Percentiles rank a stretch among this genome's conserved stretches.
phyloP scores from a whole-genome alignment of 345 rosid genomes.

The Aegle marmelos region DNA sequence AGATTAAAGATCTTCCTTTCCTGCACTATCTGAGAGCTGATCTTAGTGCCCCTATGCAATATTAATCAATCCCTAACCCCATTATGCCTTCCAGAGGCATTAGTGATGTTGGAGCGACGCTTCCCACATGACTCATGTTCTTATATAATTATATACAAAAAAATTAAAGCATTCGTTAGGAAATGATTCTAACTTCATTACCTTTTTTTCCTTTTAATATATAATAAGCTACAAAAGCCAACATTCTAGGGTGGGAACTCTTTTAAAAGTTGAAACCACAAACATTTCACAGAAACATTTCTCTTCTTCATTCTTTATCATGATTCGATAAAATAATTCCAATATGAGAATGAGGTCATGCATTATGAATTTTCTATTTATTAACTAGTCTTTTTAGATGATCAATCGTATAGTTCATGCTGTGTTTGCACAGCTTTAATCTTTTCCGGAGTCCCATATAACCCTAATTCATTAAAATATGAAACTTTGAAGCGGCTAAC shows the following conservation, averaged over 20 bases:
- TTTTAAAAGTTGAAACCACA: conserved; percentile 22
- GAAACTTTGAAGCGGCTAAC: conserved; percentile 2
- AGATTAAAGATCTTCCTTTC: background rate
- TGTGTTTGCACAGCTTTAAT: background rate
- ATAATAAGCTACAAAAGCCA: conserved; percentile 31
- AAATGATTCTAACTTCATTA: conserved; percentile 26
- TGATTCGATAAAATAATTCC: conserved; percentile 3
- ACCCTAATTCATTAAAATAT: background rate
- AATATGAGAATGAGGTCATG: conserved; percentile 10
- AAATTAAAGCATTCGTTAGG: conserved; percentile 11
- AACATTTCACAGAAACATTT: conserved; percentile 5
- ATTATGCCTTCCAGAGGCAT: conserved; percentile 16
- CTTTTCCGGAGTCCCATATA: background rate
- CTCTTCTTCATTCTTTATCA: conserved; percentile 1
- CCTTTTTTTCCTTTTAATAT: conserved; percentile 14
- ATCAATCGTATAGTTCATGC: background rate
- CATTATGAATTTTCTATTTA: background rate
- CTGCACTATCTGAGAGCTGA: conserved; percentile 1
- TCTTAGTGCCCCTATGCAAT: conserved; percentile 9
- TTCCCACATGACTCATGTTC: conserved; percentile 22
- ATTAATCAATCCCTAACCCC: conserved; percentile 1
- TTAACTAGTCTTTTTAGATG: background rate
- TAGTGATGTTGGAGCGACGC: background rate
- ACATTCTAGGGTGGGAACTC: conserved; percentile 26
- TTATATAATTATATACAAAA: conserved; percentile 17